phyloP scores from a whole-genome alignment of 352 stramenopile species.

The Phytophthora citricola region DNA sequence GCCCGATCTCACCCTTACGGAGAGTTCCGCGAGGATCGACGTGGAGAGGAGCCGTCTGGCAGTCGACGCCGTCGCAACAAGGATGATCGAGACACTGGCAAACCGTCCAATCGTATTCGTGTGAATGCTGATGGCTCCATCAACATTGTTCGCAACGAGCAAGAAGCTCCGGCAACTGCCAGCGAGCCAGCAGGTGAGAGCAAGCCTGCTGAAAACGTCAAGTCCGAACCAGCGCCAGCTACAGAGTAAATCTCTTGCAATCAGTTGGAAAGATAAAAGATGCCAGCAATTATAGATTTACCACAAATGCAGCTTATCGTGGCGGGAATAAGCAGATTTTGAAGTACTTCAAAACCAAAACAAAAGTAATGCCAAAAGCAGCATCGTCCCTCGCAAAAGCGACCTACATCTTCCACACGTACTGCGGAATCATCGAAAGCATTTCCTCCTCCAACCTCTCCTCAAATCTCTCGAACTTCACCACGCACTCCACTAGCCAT shows the following conservation, averaged over 20 bases:
- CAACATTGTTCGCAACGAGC: constrained; percentile 52
- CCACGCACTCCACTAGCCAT: no score
- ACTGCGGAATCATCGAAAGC: no score
- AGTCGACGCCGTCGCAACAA: constrained; percentile 34
- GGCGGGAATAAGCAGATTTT: constrained; percentile 14
- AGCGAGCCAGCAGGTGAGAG: constrained; percentile 9
- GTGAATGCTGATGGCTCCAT: constrained; percentile 72
- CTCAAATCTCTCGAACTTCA: no score
- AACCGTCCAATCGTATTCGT: constrained; percentile 59
- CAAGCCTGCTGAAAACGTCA: constrained; percentile 19
- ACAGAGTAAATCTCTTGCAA: constrained; percentile 19
- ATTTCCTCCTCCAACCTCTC: background rate
- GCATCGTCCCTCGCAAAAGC: no score
- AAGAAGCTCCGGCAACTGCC: constrained; percentile 4
- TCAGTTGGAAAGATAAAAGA: constrained; percentile 6
- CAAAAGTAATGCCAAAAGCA: no score
- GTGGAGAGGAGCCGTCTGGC: constrained; percentile 32
- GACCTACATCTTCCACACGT: no score
- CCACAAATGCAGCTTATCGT: no score
- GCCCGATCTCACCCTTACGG: constrained; percentile 54
- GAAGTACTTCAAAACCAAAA: constrained; percentile 17
- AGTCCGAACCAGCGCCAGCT: constrained; percentile 27
- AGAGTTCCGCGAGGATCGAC: constrained; percentile 40
- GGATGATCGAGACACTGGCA: constrained; percentile 46
- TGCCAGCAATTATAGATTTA: constrained; percentile 1